phyloP scores from a whole-genome alignment of 805 yeast genomes.

The Candida tibetensis region DNA sequence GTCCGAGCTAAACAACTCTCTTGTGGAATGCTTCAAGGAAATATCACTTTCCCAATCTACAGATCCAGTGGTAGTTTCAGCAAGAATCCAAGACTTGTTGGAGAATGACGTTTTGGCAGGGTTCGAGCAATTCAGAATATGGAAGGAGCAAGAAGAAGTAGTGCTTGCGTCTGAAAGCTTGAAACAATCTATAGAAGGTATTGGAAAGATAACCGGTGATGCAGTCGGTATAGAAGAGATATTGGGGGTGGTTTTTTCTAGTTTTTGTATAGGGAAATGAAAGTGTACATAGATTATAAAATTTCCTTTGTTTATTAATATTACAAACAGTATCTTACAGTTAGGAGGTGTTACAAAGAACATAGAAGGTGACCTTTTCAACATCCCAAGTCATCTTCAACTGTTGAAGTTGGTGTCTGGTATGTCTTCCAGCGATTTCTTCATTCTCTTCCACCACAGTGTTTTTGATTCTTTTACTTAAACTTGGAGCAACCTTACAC shows the following conservation, averaged over 20 bases:
- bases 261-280: conserved; percentile 90
- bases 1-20: conserved; percentile 34
- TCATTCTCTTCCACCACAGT: conserved; percentile 21
- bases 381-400: conserved; percentile 46
- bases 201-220: conserved; percentile 90
- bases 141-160: conserved; percentile 58
- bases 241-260: conserved; percentile 84
- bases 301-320: not conserved
- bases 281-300: not conserved
- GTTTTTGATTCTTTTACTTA: conserved; percentile 36
- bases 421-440: conserved; percentile 38
- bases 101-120: conserved; percentile 75
- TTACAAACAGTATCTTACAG: not conserved
- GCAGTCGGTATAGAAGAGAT: conserved; percentile 88
- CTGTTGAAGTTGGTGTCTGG: conserved; percentile 46
- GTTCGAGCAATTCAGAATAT: conserved; percentile 56
- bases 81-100: conserved; percentile 72
- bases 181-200: conserved; percentile 72
- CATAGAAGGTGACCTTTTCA: conserved; percentile 35
- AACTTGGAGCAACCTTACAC: conserved; percentile 39
- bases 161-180: conserved; percentile 80
- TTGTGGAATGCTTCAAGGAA: conserved; percentile 47
- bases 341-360: conserved; percentile 27
- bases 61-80: conserved; percentile 71
- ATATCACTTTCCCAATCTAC: conserved; percentile 49